phyloP scores from a whole-genome alignment of 1,284 basidiomycete genomes.

The Irpex rosettiformis region DNA sequence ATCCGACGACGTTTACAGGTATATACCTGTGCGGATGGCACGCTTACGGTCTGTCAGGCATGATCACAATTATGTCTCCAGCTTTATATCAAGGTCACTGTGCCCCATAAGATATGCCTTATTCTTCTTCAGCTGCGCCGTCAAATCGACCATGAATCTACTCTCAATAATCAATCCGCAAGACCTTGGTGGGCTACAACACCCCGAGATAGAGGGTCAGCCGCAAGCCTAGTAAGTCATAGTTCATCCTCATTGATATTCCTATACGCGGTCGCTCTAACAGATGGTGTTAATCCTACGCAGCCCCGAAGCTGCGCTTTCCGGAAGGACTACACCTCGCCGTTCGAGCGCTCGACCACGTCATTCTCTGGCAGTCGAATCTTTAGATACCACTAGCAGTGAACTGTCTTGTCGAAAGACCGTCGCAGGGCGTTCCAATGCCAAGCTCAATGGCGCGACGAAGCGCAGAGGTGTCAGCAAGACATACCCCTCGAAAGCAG shows the following conservation, averaged over 20 bases:
- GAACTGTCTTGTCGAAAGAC: not conserved
- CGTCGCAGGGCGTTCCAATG: not conserved
- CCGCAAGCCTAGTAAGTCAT: not conserved
- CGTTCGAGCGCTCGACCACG: slow-evolving; percentile 3
- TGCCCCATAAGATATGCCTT: no score
- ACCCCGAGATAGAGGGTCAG: not conserved
- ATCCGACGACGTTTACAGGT: not conserved
- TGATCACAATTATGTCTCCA: slow-evolving; percentile 8
- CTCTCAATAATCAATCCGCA: slow-evolving; percentile 19
- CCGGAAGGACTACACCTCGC: not conserved
- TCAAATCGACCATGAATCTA: slow-evolving; percentile 16
- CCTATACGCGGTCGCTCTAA: not conserved
- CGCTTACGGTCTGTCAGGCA: slow-evolving; percentile 4
- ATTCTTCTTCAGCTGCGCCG: not conserved
- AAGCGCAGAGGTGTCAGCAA: not conserved
- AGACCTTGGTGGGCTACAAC: slow-evolving; percentile 12
- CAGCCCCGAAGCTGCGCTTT: not conserved
- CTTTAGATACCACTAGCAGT: not conserved
- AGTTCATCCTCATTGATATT: not conserved
- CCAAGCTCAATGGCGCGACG: not conserved
- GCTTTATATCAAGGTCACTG: not conserved
- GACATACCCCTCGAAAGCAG: not conserved
- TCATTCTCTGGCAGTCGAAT: not conserved
- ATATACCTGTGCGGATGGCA: not conserved
- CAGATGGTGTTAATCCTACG: not conserved